Evolutionary conservation across 2,329 filamentous ascomycete species (phyloP).

Genomic region (Pyrenochaeta sp.): DNA sequence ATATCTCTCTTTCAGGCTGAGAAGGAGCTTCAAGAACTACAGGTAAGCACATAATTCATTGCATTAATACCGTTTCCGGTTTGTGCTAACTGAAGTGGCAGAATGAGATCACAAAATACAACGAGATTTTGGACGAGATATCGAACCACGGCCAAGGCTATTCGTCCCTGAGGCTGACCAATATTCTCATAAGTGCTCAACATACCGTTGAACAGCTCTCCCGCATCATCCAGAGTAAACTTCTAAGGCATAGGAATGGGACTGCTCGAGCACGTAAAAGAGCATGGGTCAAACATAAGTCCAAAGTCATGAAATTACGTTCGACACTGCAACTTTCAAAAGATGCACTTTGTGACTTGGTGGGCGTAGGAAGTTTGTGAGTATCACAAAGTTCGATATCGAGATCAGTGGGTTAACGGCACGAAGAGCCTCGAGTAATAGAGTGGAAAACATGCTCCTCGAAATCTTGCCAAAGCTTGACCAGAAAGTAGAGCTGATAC

Average conservation of each 20-base stretch:
- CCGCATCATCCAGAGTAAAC: neutral
- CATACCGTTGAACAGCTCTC: no score
- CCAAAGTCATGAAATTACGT: neutral
- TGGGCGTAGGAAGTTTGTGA: neutral
- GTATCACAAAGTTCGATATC: neutral
- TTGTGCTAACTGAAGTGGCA: neutral
- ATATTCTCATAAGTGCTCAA: no score
- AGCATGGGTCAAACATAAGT: neutral
- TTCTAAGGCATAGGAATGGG: neutral
- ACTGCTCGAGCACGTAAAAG: neutral
- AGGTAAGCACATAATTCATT: neutral
- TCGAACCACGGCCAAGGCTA: neutral
- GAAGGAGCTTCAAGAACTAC: neutral
- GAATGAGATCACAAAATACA: neutral
- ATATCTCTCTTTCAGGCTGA: neutral
- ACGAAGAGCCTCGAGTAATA: neutral
- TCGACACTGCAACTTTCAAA: neutral
- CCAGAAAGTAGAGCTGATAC: no score
- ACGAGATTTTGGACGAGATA: neutral
- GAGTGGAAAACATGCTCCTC: neutral
- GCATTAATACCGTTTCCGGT: neutral
- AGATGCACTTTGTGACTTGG: neutral
- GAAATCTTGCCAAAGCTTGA: no score
- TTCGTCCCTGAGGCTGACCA: neutral
- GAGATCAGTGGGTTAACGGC: neutral